Base-by-base conservation (phyloP, 2,329 filamentous ascomycete species). In the Drechslerella coelobrocha region DNA sequence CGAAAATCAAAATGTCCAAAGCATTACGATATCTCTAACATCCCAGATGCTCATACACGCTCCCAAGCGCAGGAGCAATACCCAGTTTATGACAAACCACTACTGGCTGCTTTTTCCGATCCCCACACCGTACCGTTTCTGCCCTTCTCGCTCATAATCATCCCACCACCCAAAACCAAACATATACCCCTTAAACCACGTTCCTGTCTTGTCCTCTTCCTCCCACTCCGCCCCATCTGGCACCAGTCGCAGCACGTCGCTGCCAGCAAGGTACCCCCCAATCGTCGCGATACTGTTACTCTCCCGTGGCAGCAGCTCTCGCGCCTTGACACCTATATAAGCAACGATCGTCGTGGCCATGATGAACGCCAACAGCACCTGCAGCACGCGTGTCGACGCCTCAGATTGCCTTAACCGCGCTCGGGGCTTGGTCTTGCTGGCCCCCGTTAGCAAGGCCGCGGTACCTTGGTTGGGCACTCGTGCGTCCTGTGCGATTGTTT, bases 281-380 rank as follows among this genome's bases (percentile, higher is more conserved):
- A 74, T 72, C 2, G 76, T 76, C 0, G 75, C 76, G 24, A 78
- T 76, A 17, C 74, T 76, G 60, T 75, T 77, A 23, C 76, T 77
- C 47, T 77, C 75, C 17, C 78, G 75, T 3, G 76, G 75, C 10
- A 78, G 61, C 5, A 78, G 61, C 21, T 73, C 72, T 2, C 71
- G 69, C 2, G 74, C 55, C 2, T 72, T 71, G 47, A 77, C 68
- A 4, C 75, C 47, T 14, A 75, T 61, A 59, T 76, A 74, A 19
- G 74, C 73, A 4, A 68, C 75, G 19, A 76, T 50, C 17, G 73
- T 75, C 26, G 75, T 76, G 1, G 75, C 48, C 6, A 75, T 73
- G 74, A 78, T 78, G 50, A 76, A 53, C 8, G 73, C 76, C n/a
- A 78, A 57, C 56, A 77, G 74, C 6, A 73, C 73, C 48, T 78